Base-by-base conservation (phyloP, 1,139 yeast genomes). In the Wickerhamomyces sp. region DNA sequence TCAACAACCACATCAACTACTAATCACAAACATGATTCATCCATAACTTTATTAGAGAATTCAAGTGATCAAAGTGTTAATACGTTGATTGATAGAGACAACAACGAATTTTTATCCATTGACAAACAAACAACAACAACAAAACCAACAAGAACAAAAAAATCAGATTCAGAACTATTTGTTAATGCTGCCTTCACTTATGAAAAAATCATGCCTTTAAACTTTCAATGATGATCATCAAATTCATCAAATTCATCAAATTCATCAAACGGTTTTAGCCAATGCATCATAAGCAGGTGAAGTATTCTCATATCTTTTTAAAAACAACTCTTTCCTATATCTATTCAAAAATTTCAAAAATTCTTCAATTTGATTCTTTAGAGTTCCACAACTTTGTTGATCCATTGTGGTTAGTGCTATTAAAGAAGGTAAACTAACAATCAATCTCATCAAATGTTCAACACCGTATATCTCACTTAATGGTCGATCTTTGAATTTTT, bases 371-470 rank as follows among this genome's bases (percentile, higher is more conserved):
- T 82, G 72, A 5, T 61, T 68, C 36, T 70, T 69, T 38, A 81
- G 57, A 12, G 73, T 72, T 5, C 65, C 66, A n/a, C 83, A 65
- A 36, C 91, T 78, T 39, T 78, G 80, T 16, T 75, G 68, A 51
- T 89, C 96, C 91, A 89, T 86, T 11, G 79, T 65, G 0, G 95
- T 78, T 45, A 80, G 81, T 2, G 87, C 72, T 31, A 89, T 70
- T 16, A 88, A 63, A 4, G 87, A 93, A 0, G 97, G 97, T 32
- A 91, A 62, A 2, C 87, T 68, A 10, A 87, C 81, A 44, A 85
- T 64, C 37, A 88, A 61, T 41, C 96, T 64, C 39, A 88, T 61
- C 24, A 89, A 62, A 57, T 87, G 95, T 50, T 83, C 88, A 10
- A 74, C 69, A 0, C 96, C 96, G 54, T 89, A 91, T 0, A 81